Evolutionary conservation across 2,329 filamentous ascomycete genomes (phyloP), one percentile per base, ranked within the genome.

Genomic region (Helotiales sp.): DNA sequence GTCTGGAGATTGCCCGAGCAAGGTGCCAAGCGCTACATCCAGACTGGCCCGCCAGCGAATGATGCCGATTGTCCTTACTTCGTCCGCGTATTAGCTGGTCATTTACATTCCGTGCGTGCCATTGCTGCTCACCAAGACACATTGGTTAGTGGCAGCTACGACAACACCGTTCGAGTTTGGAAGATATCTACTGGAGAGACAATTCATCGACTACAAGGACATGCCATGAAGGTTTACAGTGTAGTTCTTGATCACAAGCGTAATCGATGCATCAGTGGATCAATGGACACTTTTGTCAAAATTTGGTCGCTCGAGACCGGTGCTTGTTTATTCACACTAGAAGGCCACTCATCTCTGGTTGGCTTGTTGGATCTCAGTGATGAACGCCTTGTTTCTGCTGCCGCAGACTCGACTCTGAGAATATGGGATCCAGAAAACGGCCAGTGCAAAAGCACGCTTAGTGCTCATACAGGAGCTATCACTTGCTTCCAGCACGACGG

Each of bases 401-500:
- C 95, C 5, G 95, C 95, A 0, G 95, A 99, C 69, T 96, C 91
- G 42, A 99, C 95, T 0, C 80, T 99, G 15, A 85, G 95, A 42
- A 96, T 99, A 56, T 99, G 95, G 95, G 93, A 99, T 67, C 95
- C 95, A 0, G 92, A 96, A 71, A 92, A 83, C 44, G 95, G 95
- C 7, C 87, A 90, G 63, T 98, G 95, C 74, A 93, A 91, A 72
- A 92, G 89, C 70, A 93, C 89, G 10, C 79, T 99, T 57, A 93
- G 89, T 66, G 95, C 95, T 0, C 95, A 99, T 69, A 98, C 93
- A 0, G 95, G 93, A 33, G 95, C 95, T 22, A 99, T 99, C 63
- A 99, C 95, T 4, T 99, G 95, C 74, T 99, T 99, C 75, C 95
- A 99, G 74, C 95, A 99, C 67, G 95, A 99, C 71, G 91, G 89